Percentiles rank a stretch among this genome's conserved stretches.
phyloP scores from a whole-genome alignment of 352 stramenopile genomes.

The Phytopythium vexans region DNA sequence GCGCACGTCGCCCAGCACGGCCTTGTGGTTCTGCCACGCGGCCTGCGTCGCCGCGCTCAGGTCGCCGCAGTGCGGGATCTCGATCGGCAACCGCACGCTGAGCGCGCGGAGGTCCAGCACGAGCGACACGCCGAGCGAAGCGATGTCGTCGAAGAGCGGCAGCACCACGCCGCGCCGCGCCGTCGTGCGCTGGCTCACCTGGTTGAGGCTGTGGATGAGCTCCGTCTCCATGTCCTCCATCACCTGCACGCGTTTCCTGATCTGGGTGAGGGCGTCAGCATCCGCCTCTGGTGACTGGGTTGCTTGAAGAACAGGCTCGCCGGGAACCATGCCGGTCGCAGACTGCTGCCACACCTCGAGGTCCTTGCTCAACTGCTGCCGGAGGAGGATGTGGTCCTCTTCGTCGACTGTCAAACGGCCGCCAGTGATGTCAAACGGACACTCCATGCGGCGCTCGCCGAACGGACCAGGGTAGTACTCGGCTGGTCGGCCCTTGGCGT shows the following conservation, averaged over 20 bases:
- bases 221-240: slow-evolving; percentile 26
- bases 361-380: too few species aligned
- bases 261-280: background rate
- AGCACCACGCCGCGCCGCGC: slow-evolving; percentile 49
- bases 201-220: slow-evolving; percentile 25
- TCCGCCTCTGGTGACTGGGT: too few species aligned
- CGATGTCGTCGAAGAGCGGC: slow-evolving; percentile 63
- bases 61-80: slow-evolving; percentile 68
- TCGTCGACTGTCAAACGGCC: too few species aligned
- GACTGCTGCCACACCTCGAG: too few species aligned
- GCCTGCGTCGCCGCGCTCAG: slow-evolving; percentile 38
- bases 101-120: slow-evolving; percentile 59
- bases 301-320: too few species aligned
- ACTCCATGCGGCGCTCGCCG: slow-evolving; percentile 36
- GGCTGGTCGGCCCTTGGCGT: slow-evolving; percentile 31
- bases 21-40: slow-evolving; percentile 28
- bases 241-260: slow-evolving; percentile 14
- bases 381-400: too few species aligned
- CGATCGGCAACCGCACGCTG: slow-evolving; percentile 52
- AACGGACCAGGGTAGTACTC: slow-evolving; percentile 40
- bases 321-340: too few species aligned
- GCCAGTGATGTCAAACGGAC: slow-evolving; percentile 37
- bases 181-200: slow-evolving; percentile 21
- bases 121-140: slow-evolving; percentile 50
- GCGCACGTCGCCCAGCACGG: slow-evolving; percentile 36